A percentile compares a stretch with the other conserved stretches of the same genome.
Evolutionary conservation across 208 protist species (phyloP).

Genomic region (Trichomonas gallinae): DNA sequence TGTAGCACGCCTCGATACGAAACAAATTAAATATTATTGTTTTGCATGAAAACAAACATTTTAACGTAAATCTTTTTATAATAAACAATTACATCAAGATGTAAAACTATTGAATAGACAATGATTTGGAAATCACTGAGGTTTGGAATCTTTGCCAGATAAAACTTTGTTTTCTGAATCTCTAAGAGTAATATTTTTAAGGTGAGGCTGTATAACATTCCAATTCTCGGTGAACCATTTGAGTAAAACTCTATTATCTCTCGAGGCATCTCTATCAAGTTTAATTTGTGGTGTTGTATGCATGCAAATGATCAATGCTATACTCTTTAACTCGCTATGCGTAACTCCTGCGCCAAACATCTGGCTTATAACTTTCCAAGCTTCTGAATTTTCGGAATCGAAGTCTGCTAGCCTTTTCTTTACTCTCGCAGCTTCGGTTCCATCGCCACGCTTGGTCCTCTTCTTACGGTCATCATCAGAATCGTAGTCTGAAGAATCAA

Average conservation of each 20-base stretch:
- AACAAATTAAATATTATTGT: too few species aligned
- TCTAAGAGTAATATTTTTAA: neutral
- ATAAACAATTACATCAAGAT: too few species aligned
- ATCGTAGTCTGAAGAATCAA: neutral
- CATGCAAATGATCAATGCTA: neutral
- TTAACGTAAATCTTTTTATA: too few species aligned
- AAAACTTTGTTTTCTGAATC: neutral
- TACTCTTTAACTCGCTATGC: neutral
- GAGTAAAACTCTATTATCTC: neutral
- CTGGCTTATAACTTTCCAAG: neutral
- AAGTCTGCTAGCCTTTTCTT: neutral
- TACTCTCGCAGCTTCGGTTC: neutral
- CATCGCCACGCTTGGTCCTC: neutral
- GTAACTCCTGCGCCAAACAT: neutral
- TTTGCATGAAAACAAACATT: too few species aligned
- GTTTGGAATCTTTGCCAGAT: neutral
- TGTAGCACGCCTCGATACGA: too few species aligned
- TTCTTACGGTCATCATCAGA: neutral
- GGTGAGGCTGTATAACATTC: neutral
- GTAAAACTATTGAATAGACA: too few species aligned
- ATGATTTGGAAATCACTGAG: too few species aligned
- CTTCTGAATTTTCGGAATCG: neutral
- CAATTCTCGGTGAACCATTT: slow-evolving; percentile 13
- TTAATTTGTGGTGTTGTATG: neutral
- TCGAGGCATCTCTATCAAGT: neutral